phyloP scores from a whole-genome alignment of 1,284 basidiomycete species.

The Melanopsichium pennsylvanicum region DNA sequence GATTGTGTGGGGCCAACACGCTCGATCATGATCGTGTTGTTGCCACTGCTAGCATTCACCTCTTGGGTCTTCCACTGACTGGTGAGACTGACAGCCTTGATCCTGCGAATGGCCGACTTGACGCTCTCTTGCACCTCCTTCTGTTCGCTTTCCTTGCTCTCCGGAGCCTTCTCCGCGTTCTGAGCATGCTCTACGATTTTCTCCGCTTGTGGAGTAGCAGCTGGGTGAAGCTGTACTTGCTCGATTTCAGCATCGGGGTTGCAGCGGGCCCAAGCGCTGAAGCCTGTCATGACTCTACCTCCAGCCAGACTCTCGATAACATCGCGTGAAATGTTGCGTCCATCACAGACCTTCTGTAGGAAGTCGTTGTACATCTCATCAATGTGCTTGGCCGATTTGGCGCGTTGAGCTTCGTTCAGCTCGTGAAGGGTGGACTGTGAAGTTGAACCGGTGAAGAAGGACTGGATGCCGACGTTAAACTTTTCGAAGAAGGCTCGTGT shows the following conservation, averaged over 20 bases:
- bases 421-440: constrained; percentile 63
- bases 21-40: constrained; percentile 48
- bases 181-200: constrained; percentile 22
- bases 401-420: constrained; percentile 60
- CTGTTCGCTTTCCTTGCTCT: constrained; percentile 1
- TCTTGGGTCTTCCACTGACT: constrained; percentile 52
- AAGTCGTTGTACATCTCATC: constrained; percentile 67
- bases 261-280: constrained; percentile 64
- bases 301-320: constrained; percentile 66
- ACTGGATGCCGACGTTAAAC: constrained; percentile 66
- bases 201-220: constrained; percentile 10
- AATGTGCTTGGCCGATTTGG: constrained; percentile 60
- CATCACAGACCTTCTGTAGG: constrained; percentile 64
- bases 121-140: constrained; percentile 21
- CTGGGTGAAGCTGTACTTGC: constrained; percentile 10
- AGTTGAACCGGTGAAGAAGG: constrained; percentile 66
- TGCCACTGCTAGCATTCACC: constrained; percentile 35
- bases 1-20: constrained; percentile 20
- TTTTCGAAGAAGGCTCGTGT: constrained; percentile 67
- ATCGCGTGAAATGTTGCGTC: constrained; percentile 64
- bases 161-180: constrained; percentile 17
- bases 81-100: constrained; percentile 40
- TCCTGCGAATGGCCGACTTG: constrained; percentile 33
- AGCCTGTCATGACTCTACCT: constrained; percentile 67
- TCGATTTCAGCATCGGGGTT: constrained; percentile 42